phyloP scores from a whole-genome alignment of 257 asterid species.

The Solanum sparsipilum region DNA sequence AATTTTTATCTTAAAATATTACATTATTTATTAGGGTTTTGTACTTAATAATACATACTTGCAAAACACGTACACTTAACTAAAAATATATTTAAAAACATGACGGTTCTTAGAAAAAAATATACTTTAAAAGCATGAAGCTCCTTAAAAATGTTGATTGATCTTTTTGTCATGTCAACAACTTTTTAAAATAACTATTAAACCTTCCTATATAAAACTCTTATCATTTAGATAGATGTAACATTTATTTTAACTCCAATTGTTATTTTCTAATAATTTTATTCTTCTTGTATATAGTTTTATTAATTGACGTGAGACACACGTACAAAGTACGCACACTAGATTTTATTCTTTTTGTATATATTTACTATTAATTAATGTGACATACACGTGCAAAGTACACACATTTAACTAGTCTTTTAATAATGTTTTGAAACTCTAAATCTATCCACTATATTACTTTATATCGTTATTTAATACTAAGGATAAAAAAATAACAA shows the following conservation, averaged over 20 bases:
- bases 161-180: neutral
- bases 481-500: too few species aligned
- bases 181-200: too few species aligned
- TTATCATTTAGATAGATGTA: neutral
- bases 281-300: neutral
- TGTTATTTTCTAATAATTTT: neutral
- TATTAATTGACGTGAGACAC: neutral
- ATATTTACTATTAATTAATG: too few species aligned
- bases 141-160: neutral
- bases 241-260: neutral
- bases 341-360: too few species aligned
- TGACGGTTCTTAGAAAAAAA: too few species aligned
- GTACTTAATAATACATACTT: too few species aligned
- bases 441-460: too few species aligned
- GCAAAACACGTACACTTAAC: neutral
- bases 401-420: neutral
- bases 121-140: neutral
- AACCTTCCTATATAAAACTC: neutral
- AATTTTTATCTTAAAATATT: too few species aligned
- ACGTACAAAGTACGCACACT: neutral
- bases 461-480: too few species aligned
- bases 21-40: too few species aligned
- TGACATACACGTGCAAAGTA: neutral
- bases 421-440: too few species aligned
- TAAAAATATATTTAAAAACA: too few species aligned